Base-by-base conservation (phyloP, 257 asterid species). In the Solanum rostratum region DNA sequence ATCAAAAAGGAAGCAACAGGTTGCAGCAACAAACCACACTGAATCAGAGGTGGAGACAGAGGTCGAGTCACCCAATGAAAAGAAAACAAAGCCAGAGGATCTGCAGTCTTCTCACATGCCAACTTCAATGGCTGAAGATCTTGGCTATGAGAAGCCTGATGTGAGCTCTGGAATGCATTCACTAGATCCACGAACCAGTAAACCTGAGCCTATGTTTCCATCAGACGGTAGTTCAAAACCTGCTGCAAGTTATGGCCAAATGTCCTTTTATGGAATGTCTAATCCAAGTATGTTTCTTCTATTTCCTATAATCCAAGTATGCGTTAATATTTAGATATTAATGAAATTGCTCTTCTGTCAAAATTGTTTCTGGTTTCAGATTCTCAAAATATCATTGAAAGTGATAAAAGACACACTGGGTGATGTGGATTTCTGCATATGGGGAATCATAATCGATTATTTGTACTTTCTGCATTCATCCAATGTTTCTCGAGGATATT, bases 11-110 rank as follows among this genome's bases (percentile, higher is more conserved):
- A 97, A 97, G 92, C 98, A 95, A 78, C 97, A 93, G 74, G 90
- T 91, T 55, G 65, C 90, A 24, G 87, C 92, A 13, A 57, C 93
- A 14, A 95, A 90, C 89, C 93, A 93, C 45, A 86, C 82, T 14
- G 99, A 94, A 79, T 94, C 97, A 6, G 99, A 97, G 87, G 94
- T 94, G 30, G 99, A 97, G 91, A 91, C 98, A 12, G 99, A 95
- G 87, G 98, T 94, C 7, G 98, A 97, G 82, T 97, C 98, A 0
- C 93, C 99, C 69, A 92, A 93, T 86, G 98, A 93, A 15, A 95
- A 93, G 91, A 95, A 93, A 85, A 90, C 97, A 2, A 94, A 90
- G 88, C 96, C 97, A 1, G 97, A 92, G 87, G 98, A 94, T 39
- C 85, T 88, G 83, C 96, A 90, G 87, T 84, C 93, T 86, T 91